Evolutionary conservation across 129 eudicot species (phyloP), one percentile per base, ranked within the genome.

Genomic region (Tagetes erecta): DNA sequence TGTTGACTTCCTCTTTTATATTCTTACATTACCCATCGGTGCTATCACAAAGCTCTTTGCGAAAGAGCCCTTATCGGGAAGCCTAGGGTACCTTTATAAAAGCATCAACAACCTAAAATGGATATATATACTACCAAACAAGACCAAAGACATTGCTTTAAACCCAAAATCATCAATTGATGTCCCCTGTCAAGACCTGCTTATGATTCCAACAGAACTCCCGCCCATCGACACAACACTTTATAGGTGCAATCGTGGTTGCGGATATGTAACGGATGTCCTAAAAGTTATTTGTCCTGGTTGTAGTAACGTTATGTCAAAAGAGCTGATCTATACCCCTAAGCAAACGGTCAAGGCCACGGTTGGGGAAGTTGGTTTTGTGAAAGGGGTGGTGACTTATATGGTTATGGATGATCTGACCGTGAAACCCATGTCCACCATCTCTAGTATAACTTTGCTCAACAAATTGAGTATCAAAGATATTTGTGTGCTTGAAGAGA

Each of bases 351-450:
- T 67, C 60, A 72, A 78, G 72, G 80, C 12, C 3, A 36, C 8
- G 20, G 59, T 12, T 0, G 70, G 14, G 6, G 86, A 72, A 50
- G 82, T 14, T 36, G 86, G 86, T 40, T 82, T 73, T 68, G 86
- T 82, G 77, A 82, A 82, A 65, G 82, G 66, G 38, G 78, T 78
- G 69, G 80, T 82, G 46, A 82, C 86, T 60, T 82, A 82, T 50
- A 82, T 82, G 83, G 77, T 82, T 2, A 82, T 68, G 83, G 86
- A 82, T 78, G 80, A 82, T 62, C 53, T 82, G 34, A 64, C 13
- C n/a, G 79, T 82, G 41, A 73, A 82, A 31, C 85, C 85, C n/a
- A 77, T 82, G 79, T 77, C 80, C 45, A 78, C 83, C 46, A 77
- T 78, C 14, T 82, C 83, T 12, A 56, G 68, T 8, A 82, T 77